Evolutionary conservation across 2,329 filamentous ascomycete genomes (phyloP).

Genomic region (Neopestalotiopsis sp.): DNA sequence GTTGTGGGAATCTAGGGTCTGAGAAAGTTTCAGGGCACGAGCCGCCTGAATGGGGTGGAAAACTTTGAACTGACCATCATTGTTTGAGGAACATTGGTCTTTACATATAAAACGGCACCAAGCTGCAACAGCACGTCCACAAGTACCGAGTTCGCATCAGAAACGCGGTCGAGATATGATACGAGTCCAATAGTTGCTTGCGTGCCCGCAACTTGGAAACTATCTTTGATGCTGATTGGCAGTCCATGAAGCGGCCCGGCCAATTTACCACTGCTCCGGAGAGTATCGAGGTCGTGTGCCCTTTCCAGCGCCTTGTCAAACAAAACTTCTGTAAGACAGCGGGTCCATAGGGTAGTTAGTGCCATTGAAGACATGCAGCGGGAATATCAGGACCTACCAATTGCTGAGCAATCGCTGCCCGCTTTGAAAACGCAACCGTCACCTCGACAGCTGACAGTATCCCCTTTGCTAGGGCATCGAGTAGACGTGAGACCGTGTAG

Average conservation of each 20-base stretch:
- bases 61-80: conserved; percentile 14
- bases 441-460: conserved; percentile 1
- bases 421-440: conserved; percentile 13
- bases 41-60: too few species aligned
- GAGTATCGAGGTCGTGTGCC: conserved; percentile 1
- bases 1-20: too few species aligned
- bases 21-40: too few species aligned
- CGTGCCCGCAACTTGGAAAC: conserved; percentile 7
- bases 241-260: conserved; percentile 12
- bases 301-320: neutral
- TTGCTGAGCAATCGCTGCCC: conserved; percentile 13
- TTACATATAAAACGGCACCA: conserved; percentile 10
- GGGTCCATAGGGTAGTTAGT: too few species aligned
- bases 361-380: too few species aligned
- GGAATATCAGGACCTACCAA: neutral
- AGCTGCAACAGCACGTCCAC: conserved; percentile 12
- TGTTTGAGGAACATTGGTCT: conserved; percentile 14
- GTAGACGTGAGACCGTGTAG: too few species aligned
- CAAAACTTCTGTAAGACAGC: too few species aligned
- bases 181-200: conserved; percentile 6
- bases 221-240: conserved; percentile 14
- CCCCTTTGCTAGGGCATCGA: neutral
- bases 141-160: conserved; percentile 5
- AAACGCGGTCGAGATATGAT: neutral
- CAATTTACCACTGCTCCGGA: neutral